Percentiles rank a stretch among this genome's conserved stretches.
Evolutionary conservation across 306 rosid genomes (phyloP).

Genomic region (Herpetospermum pedunculosum): DNA sequence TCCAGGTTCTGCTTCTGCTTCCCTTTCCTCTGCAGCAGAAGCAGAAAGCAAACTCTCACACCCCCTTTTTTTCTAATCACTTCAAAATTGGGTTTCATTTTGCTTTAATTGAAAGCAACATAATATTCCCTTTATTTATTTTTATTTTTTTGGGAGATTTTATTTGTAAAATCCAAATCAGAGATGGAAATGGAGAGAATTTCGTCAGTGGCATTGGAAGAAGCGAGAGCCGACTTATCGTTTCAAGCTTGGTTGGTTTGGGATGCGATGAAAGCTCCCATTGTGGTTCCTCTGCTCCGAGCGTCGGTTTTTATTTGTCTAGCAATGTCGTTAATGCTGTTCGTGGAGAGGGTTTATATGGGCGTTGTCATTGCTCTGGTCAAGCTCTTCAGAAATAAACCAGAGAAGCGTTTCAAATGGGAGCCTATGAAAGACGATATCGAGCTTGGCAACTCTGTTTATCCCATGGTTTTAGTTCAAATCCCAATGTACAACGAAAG

Average conservation of each 20-base stretch:
- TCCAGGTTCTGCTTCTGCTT: background rate
- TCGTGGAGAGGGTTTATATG: constrained; percentile 13
- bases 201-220: background rate
- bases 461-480: constrained; percentile 13
- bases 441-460: constrained; percentile 14
- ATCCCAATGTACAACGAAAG: constrained; percentile 15
- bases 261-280: background rate
- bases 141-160: background rate
- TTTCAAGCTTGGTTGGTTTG: background rate
- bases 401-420: constrained; percentile 13
- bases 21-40: background rate
- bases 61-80: background rate
- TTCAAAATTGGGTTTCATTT: background rate
- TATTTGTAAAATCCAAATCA: background rate
- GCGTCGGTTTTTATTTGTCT: constrained; percentile 2
- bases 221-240: background rate
- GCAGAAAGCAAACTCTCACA: background rate
- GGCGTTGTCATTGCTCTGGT: background rate
- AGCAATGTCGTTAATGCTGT: constrained; percentile 9
- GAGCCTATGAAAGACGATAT: constrained; percentile 12
- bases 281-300: constrained; percentile 1
- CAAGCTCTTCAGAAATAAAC: constrained; percentile 2
- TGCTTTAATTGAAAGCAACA: background rate
- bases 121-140: background rate
- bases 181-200: background rate